These are phyloP conservation scores for Lecanosticta acicola DNA, from an alignment of 2,329 filamentous ascomycete genomes.

Conservation along the genomic window DNA sequence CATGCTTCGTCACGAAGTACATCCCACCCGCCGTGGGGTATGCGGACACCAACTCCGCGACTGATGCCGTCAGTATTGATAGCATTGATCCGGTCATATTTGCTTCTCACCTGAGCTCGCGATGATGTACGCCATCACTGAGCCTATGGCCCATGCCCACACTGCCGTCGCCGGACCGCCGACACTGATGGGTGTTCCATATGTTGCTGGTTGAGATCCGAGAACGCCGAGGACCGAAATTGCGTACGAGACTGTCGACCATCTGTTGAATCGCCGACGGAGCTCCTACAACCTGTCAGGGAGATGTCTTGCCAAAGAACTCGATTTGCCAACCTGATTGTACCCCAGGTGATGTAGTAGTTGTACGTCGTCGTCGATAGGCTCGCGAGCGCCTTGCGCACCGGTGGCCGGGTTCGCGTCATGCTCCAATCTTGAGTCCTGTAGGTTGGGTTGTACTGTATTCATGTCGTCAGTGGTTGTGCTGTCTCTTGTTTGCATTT, in stretches of 20 bases:
- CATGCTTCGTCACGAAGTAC: conserved; percentile 63
- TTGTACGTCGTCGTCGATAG: conserved; percentile 51
- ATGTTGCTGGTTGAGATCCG: conserved; percentile 61
- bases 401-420: neutral
- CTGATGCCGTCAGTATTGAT: conserved; percentile 28
- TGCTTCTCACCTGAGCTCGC: conserved; percentile 56
- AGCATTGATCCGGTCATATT: conserved; percentile 5
- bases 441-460: neutral
- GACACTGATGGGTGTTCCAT: conserved; percentile 52
- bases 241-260: conserved; percentile 61
- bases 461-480: neutral
- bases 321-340: conserved; percentile 46
- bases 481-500: neutral
- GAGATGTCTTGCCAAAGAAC: neutral
- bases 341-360: conserved; percentile 58
- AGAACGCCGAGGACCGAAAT: conserved; percentile 61
- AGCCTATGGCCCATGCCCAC: conserved; percentile 62
- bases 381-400: neutral
- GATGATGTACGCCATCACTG: conserved; percentile 59
- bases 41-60: conserved; percentile 60
- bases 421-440: neutral
- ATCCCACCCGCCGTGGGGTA: conserved; percentile 63
- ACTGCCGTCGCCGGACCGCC: conserved; percentile 60
- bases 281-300: conserved; percentile 46
- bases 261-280: conserved; percentile 59